Evolutionary conservation across 306 rosid species (phyloP).

Genomic region (Lathyrus oleraceus): DNA sequence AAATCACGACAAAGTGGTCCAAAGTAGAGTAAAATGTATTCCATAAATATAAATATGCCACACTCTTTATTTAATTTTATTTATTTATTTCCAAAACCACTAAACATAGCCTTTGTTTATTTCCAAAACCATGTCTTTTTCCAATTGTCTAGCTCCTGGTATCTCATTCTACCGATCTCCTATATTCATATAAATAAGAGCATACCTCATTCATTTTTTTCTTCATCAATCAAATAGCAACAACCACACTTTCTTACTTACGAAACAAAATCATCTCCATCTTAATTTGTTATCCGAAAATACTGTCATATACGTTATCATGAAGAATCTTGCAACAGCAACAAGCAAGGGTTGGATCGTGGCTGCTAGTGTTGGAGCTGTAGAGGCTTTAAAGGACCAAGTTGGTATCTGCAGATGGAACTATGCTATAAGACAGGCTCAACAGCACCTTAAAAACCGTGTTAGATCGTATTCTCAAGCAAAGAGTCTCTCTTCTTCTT

Average conservation of each 20-base stretch:
- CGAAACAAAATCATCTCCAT: neutral
- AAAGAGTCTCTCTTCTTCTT: constrained; percentile 43
- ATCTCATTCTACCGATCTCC: neutral
- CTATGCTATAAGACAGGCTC: neutral
- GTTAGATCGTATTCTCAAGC: constrained; percentile 40
- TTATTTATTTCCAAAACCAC: neutral
- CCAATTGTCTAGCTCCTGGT: neutral
- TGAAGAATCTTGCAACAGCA: neutral
- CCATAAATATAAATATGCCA: neutral
- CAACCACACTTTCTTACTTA: neutral
- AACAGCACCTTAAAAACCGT: neutral
- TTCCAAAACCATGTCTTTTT: neutral
- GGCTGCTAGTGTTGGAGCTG: constrained; percentile 12
- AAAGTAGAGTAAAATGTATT: neutral
- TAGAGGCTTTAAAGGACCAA: constrained; percentile 7
- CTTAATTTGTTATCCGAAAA: neutral
- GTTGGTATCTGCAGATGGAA: constrained; percentile 6
- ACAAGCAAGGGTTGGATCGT: neutral
- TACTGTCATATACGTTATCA: neutral
- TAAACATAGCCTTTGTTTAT: neutral
- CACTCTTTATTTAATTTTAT: neutral
- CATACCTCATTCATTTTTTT: neutral
- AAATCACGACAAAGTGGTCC: neutral
- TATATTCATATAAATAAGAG: neutral
- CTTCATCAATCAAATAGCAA: constrained; percentile 1